phyloP scores from a whole-genome alignment of 495 filamentous ascomycete genomes.

The Talaromyces proteolyticus region DNA sequence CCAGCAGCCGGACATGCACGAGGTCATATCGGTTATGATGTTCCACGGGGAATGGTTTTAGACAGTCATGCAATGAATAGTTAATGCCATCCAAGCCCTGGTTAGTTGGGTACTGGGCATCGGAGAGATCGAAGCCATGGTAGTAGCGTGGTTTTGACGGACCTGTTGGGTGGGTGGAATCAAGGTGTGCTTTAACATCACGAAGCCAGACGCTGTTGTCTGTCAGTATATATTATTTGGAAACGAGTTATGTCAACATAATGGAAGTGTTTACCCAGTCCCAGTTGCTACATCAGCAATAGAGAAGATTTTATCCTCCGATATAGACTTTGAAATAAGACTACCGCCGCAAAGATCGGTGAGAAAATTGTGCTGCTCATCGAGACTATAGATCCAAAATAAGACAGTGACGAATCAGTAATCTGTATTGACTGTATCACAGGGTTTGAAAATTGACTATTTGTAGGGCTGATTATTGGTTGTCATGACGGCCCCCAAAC shows the following conservation, averaged over 20 bases:
- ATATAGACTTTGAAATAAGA: constrained; percentile 24
- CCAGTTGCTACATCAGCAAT: constrained; percentile 34
- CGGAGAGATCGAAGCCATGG: constrained; percentile 33
- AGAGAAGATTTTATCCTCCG: constrained; percentile 9
- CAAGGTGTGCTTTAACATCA: constrained; percentile 12
- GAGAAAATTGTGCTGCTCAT: constrained; percentile 20
- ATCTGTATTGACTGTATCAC: background rate
- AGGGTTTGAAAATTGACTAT: background rate
- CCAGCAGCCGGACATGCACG: constrained; percentile 26
- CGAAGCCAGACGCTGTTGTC: constrained; percentile 12
- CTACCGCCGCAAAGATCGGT: constrained; percentile 12
- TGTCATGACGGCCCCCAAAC: no score
- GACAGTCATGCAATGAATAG: constrained; percentile 22
- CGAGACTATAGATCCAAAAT: no score
- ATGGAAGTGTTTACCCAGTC: constrained; percentile 24
- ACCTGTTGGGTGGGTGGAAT: background rate
- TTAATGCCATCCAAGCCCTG: constrained; percentile 9
- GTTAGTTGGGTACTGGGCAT: constrained; percentile 18
- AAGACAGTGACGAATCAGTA: no score
- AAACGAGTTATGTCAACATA: background rate
- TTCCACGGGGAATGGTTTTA: constrained; percentile 21
- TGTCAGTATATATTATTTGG: background rate
- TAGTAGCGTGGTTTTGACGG: constrained; percentile 12
- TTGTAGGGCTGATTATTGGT: no score
- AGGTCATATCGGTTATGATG: constrained; percentile 25